Percentiles rank a stretch among this genome's conserved stretches.
These are phyloP conservation scores for Luvunga scandens DNA, from an alignment of 345 rosid genomes.

Conservation along the genomic window DNA sequence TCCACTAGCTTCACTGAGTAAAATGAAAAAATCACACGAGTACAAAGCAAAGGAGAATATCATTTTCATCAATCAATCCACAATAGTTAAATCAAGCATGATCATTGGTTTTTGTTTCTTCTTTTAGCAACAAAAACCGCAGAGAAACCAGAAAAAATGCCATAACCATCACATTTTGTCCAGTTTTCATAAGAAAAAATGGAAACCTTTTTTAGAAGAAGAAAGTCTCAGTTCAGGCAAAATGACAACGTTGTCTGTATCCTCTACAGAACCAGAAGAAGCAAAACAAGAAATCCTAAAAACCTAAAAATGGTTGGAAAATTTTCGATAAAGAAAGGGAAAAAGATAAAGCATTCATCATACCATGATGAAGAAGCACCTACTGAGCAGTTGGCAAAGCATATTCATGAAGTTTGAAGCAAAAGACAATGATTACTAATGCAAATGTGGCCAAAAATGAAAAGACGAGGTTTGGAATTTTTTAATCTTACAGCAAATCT, in stretches of 20 bases:
- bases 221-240: not conserved
- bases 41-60: not conserved
- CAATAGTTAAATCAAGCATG: not conserved
- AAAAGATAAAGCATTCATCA: not conserved
- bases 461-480: not conserved
- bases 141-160: not conserved
- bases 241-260: not conserved
- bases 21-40: not conserved
- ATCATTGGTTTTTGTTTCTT: not conserved
- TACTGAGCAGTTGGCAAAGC: not conserved
- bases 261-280: not conserved
- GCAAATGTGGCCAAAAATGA: not conserved
- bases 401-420: not conserved
- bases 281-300: not conserved
- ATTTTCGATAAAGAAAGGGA: not conserved
- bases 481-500: slow-evolving; percentile 33
- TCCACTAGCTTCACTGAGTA: not conserved
- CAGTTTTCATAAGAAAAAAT: not conserved
- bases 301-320: not conserved
- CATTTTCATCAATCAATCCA: not conserved
- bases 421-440: not conserved
- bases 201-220: not conserved
- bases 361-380: not conserved
- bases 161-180: not conserved
- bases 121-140: not conserved